Percentiles rank a stretch among this genome's conserved stretches.
These are phyloP conservation scores for Talaromyces sp. DNA, from an alignment of 2,329 filamentous ascomycete genomes.

Conservation along the genomic window DNA sequence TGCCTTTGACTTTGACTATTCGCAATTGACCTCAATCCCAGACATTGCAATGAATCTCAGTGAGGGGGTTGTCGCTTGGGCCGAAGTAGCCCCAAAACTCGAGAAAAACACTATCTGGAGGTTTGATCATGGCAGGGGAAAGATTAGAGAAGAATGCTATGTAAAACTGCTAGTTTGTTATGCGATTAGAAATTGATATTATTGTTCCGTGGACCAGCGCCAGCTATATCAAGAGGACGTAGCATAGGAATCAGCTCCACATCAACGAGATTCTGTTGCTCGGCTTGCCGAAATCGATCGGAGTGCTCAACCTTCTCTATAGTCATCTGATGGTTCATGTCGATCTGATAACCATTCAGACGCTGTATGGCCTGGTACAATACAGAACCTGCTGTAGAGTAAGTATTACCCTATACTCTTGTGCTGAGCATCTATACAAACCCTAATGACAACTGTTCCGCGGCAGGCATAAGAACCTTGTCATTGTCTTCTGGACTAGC, in stretches of 20 bases:
- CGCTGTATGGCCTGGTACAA: not conserved
- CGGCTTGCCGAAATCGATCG: not conserved
- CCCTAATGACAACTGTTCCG: not conserved
- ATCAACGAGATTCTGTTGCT: not conserved
- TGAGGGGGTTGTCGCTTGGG: constrained; percentile 14
- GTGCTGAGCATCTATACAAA: not conserved
- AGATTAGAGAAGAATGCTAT: not conserved
- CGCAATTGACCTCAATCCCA: constrained; percentile 26
- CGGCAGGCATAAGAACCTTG: not conserved
- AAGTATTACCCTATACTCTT: not conserved
- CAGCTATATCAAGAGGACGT: not conserved
- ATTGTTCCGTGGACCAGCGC: not conserved
- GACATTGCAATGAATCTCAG: constrained; percentile 18
- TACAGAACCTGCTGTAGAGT: not conserved
- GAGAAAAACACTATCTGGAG: constrained; percentile 21
- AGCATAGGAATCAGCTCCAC: not conserved
- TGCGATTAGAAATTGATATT: not conserved
- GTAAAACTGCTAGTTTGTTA: not conserved
- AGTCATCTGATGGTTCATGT: not conserved
- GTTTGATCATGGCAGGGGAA: constrained; percentile 12
- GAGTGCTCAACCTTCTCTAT: not conserved
- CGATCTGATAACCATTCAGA: not conserved
- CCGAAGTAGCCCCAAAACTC: constrained; percentile 22
- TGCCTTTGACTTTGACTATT: constrained; percentile 26
- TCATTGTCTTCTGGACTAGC: not conserved